These are phyloP conservation scores for Ogataea methanolica DNA, from an alignment of 805 yeast species.

Conservation along the genomic window DNA sequence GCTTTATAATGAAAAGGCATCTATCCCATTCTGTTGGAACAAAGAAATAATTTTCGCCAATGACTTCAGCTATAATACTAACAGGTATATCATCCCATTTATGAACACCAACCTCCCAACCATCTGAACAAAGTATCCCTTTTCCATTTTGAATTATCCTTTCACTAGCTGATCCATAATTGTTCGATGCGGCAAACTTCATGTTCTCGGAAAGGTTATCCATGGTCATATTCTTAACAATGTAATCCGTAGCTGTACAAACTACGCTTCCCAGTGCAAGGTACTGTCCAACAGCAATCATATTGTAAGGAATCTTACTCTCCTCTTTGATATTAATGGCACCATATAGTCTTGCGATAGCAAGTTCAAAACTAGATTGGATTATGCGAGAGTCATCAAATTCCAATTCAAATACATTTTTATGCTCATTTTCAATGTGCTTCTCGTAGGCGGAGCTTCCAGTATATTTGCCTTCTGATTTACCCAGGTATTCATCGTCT, in stretches of 20 bases:
- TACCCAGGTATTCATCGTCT: not conserved
- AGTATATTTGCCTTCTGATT: not conserved
- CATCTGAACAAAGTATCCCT: constrained; percentile 42
- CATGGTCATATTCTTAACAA: constrained; percentile 33
- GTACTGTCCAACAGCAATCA: constrained; percentile 48
- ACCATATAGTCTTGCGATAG: constrained; percentile 45
- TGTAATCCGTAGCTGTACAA: constrained; percentile 36
- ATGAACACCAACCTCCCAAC: constrained; percentile 43
- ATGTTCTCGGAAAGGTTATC: constrained; percentile 33
- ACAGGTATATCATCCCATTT: constrained; percentile 45
- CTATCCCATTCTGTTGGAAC: constrained; percentile 55
- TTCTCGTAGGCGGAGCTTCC: not conserved
- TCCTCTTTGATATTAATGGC: constrained; percentile 31
- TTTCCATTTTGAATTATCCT: constrained; percentile 42
- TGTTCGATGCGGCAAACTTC: constrained; percentile 37
- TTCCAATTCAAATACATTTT: constrained; percentile 23
- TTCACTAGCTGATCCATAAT: constrained; percentile 44
- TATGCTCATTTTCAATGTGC: not conserved
- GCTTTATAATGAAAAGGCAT: constrained; percentile 39
- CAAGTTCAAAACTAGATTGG: constrained; percentile 43
- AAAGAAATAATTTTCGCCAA: constrained; percentile 47
- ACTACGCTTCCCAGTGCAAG: constrained; percentile 43
- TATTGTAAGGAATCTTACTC: constrained; percentile 31
- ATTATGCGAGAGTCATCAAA: constrained; percentile 41
- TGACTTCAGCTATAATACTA: constrained; percentile 37